phyloP scores from a whole-genome alignment of 2,329 filamentous ascomycete species.

The Calonectria naviculata region DNA sequence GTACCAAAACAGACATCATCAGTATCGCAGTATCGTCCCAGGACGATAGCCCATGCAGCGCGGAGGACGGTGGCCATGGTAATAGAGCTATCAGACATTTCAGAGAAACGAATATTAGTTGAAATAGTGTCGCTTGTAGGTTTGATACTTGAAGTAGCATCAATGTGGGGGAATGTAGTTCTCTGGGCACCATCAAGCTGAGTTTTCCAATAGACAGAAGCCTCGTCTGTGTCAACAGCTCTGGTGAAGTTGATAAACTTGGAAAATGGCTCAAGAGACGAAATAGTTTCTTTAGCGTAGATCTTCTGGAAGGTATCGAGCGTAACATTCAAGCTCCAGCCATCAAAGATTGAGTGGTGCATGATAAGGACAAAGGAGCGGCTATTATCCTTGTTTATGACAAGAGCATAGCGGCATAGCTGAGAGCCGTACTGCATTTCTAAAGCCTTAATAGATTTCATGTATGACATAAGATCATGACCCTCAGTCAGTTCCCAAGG shows the following conservation, averaged over 20 bases:
- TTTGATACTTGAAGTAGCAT: not conserved
- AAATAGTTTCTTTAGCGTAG: not conserved
- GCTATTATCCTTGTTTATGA: not conserved
- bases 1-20: constrained; percentile 9
- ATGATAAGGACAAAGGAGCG: not conserved
- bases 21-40: not conserved
- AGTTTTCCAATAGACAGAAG: not conserved
- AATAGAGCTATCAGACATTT: not conserved
- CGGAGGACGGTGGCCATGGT: not conserved
- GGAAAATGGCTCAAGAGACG: not conserved
- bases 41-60: constrained; percentile 4
- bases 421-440: not conserved
- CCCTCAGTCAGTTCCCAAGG: not conserved
- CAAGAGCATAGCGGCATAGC: not conserved
- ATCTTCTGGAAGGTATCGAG: not conserved
- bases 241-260: not conserved
- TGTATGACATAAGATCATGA: not conserved
- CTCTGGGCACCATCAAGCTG: not conserved
- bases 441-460: not conserved
- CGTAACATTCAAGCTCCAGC: not conserved
- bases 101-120: too few relatives aligned
- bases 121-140: too few relatives aligned
- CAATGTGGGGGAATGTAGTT: not conserved
- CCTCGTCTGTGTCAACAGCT: not conserved
- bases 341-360: not conserved